Evolutionary conservation across 805 yeast genomes (phyloP), one percentile per base, ranked within the genome.

Genomic region (Lipomyces orientalis): DNA sequence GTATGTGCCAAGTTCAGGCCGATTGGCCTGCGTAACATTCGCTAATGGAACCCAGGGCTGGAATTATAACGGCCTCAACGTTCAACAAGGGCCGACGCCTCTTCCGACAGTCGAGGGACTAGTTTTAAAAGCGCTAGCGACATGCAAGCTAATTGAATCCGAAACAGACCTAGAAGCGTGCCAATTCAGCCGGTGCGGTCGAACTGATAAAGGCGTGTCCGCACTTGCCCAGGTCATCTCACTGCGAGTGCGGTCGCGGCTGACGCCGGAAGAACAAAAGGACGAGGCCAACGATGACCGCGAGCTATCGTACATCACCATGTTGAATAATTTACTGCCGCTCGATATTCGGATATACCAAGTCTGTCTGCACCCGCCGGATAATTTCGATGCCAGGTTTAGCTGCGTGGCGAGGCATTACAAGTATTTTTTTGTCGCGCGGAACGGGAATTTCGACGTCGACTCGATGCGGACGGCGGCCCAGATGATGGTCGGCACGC

Each of bases 131-230:
- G 97, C 97, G 0, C 77, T 95, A 78, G 79, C 82, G 59, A 86
- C 83, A 69, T 87, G 94, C 35, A 87, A 84, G 71, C 77, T 95
- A 68, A 87, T 95, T 10, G 86, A 1, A 73, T 84, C 60, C n/a
- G 72, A 64, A 19, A 58, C 58, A 29, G 88, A 86, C 25, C 88
- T 92, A 0, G 80, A 80, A 7, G 87, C 86, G 1, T 90, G 88
- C 75, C 83, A 85, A 14, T 93, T 93, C 77, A 90, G 96, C 72
- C 81, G 98, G 70, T 95, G 98, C 79, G 98, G 98, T 0, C 83
- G 98, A 74, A 94, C 98, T 0, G 98, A 94, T 75, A 87, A 86
- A 72, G 98, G 98, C n/a, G 98, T 94, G 14, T 91, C 97, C 80
- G 99, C 99, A 0, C 86, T 95, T 89, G 90, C 91, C 71, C 99